phyloP scores from a whole-genome alignment of 1,139 yeast genomes.

The Lodderomyces orthopsilosis region DNA sequence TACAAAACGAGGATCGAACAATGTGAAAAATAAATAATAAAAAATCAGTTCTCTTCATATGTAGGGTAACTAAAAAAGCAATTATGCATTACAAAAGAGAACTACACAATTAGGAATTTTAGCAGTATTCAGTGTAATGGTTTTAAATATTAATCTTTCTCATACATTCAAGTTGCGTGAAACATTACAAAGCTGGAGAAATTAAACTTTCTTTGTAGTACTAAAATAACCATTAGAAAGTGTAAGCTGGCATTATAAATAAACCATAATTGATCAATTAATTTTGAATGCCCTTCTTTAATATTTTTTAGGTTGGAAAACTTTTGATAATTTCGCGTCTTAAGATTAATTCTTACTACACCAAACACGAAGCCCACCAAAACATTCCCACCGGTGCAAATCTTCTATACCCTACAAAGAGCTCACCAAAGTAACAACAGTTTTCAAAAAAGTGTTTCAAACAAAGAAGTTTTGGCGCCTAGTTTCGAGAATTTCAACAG shows the following conservation, averaged over 20 bases:
- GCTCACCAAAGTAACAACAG: no score
- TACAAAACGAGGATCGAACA: no score
- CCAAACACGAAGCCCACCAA: no score
- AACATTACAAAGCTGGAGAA: neutral
- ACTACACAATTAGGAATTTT: no score
- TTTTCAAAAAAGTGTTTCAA: no score
- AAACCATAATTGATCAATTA: no score
- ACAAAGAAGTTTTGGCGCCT: neutral
- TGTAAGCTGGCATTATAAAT: neutral
- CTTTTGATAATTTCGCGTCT: neutral
- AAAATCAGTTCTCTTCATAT: neutral
- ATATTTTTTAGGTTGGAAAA: neutral
- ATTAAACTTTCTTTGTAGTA: neutral
- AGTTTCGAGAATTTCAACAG: neutral
- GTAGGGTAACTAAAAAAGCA: neutral
- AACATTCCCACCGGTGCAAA: no score
- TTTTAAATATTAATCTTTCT: neutral
- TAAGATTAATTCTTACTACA: no score
- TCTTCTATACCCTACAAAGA: no score
- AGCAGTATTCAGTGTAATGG: no score
- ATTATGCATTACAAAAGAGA: neutral
- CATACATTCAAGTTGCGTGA: no score
- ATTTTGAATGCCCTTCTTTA: neutral
- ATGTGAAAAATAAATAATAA: no score
- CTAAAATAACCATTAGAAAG: neutral